Evolutionary conservation across 2,329 filamentous ascomycete genomes (phyloP), one percentile per base, ranked within the genome.

Genomic region (Aspergillus pseudoglaucus): DNA sequence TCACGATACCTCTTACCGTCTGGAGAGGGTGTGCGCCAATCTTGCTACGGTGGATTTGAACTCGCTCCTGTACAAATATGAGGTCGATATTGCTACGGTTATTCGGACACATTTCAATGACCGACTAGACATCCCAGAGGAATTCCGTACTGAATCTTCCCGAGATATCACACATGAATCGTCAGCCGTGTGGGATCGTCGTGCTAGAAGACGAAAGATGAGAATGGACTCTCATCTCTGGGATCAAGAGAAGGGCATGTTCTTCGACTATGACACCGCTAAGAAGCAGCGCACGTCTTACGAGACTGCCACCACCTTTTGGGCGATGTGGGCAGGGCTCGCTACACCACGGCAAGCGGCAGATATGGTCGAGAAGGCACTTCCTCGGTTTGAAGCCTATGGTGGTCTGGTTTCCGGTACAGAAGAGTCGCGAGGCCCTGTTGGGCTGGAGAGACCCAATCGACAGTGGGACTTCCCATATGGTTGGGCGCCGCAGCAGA

Each of bases 381-480:
- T 98, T 39, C 93, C 91, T 27, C 84, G 84, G 58, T 90, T 98
- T 53, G 91, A 98, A 69, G 87, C 81, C 1, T 85, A 85, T 51
- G 93, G 93, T 27, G 93, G 93, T 6, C 76, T 98, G 15, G 79
- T 95, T 1, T 91, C 90, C 1, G 91, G 91, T 46, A 95, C 91
- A 0, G 84, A 95, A 64, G 82, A 90, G 68, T 95, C 89, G 47
- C 87, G 93, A 40, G 93, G 93, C 37, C 74, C 77, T 27, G 75
- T 95, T 52, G 84, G 87, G 10, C 70, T 96, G 35, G 82, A 90
- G 58, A 81, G 91, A 42, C 93, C 93, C 6, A 97, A 96, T 68
- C 83, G 93, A 58, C 93, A 98, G 67, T 98, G 93, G 93, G 93
- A 98, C 67, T 97, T 90, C 66, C 93, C 93, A 0, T 97, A 93